Base-by-base conservation (phyloP, 768 basidiomycete genomes). In the Boletus vinaceobasis region DNA sequence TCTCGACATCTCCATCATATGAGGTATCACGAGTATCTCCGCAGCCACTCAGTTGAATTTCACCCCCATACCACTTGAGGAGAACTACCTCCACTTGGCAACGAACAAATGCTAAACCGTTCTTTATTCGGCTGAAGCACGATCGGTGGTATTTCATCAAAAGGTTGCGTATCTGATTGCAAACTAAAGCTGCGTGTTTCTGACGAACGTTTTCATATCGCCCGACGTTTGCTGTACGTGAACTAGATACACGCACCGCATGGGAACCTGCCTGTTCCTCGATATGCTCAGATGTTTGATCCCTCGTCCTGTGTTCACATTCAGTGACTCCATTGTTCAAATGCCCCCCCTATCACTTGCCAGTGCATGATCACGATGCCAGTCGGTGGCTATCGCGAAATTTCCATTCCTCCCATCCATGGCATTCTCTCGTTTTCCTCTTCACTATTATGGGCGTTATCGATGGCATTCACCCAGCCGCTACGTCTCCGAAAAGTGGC, bases 151-250 rank as follows among this genome's bases (percentile, higher is more conserved):
- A 56, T 70, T 70, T 63, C 55, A 63, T 63, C 38, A 48, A 47
- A 50, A 49, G 39, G 21, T 27, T 35, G 36, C 52, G 56, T 60
- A 70, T 70, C 60, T 68, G 65, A 65, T 62, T 56, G 42, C 2
- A 32, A 43, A 44, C 47, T 49, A 53, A 60, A 44, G 60, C 52
- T 58, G 63, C 32, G 10, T 31, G 9, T 55, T 43, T 57, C 56
- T 64, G 52, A 57, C 63, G 9, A 59, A 62, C 63, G 37, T 54
- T 44, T 60, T 60, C 65, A 67, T 66, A 66, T 60, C 60, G 60
- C 65, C 57, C 60, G 63, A 55, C 49, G 43, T 42, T 62, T 36
- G 45, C 54, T 38, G 42, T 64, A 48, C 46, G 52, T 56, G 40
- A 35, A 38, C 38, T 45, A 35, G 31, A 36, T 35, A 52, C 47